phyloP scores from a whole-genome alignment of 2,329 filamentous ascomycete genomes.

The Hypoxylon sp. region DNA sequence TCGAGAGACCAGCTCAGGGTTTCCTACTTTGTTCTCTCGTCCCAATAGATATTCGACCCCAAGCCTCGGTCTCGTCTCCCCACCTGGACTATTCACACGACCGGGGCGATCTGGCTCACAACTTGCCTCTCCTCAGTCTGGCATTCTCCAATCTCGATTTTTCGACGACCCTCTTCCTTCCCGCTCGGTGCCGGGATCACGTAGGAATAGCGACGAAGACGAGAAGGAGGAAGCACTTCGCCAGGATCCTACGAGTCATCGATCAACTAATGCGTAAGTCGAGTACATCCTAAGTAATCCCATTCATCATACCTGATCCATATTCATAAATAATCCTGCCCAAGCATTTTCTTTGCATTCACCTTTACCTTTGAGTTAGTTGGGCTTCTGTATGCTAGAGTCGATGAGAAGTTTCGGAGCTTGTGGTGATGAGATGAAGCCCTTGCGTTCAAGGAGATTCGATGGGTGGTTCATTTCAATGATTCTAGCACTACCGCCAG shows the following conservation, averaged over 20 bases:
- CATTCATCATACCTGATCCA: constrained; percentile 11
- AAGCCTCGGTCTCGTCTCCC: constrained; percentile 84
- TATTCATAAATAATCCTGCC: background rate
- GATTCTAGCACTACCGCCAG: too few relatives aligned
- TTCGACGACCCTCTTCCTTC: constrained; percentile 76
- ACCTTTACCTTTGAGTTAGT: too few relatives aligned
- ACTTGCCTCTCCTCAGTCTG: constrained; percentile 78
- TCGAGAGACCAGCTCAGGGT: constrained; percentile 74
- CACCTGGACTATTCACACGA: constrained; percentile 77
- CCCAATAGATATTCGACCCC: constrained; percentile 90
- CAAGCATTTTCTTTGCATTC: too few relatives aligned
- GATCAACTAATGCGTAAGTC: constrained; percentile 82
- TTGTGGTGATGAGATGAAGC: too few relatives aligned
- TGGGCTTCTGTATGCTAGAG: too few relatives aligned
- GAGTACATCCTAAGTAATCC: background rate
- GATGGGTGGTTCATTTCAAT: too few relatives aligned
- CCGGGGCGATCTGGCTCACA: constrained; percentile 80
- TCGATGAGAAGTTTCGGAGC: too few relatives aligned
- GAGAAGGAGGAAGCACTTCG: constrained; percentile 81
- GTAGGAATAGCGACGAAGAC: constrained; percentile 90
- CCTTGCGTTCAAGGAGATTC: too few relatives aligned
- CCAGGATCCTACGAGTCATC: constrained; percentile 74
- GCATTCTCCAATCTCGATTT: constrained; percentile 65
- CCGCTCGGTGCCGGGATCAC: constrained; percentile 84
- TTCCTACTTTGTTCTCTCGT: constrained; percentile 81